Conservation (phyloP, 805 yeast genomes). For the Candida xyloterini region DNA sequence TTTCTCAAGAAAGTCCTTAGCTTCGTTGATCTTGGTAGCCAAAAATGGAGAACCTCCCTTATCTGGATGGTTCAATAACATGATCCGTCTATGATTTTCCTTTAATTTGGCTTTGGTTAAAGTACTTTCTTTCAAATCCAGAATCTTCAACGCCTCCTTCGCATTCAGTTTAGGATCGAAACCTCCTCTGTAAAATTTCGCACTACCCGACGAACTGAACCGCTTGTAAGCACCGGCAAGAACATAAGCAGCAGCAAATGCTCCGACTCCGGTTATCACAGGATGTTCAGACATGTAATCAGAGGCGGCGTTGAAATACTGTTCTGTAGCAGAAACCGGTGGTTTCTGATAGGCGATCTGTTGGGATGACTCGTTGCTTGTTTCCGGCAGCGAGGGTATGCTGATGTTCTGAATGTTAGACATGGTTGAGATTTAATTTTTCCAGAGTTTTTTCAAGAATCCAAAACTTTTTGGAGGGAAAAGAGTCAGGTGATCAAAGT, state of each 20-base stretch:
- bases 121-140: constrained; percentile 68
- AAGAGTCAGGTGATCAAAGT: constrained; percentile 3
- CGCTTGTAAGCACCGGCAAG: constrained; percentile 67
- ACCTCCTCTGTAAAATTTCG: constrained; percentile 78
- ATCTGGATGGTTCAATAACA: constrained; percentile 92
- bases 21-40: constrained; percentile 91
- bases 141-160: constrained; percentile 82
- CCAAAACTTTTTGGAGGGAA: not conserved
- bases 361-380: constrained; percentile 13
- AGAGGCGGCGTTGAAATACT: constrained; percentile 60
- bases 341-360: constrained; percentile 12
- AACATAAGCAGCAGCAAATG: constrained; percentile 58
- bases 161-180: constrained; percentile 90
- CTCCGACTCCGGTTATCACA: constrained; percentile 66
- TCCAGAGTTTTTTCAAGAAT: constrained; percentile 4
- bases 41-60: constrained; percentile 88
- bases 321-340: constrained; percentile 32
- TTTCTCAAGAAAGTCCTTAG: constrained; percentile 74
- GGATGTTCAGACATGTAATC: constrained; percentile 75
- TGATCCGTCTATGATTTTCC: constrained; percentile 76
- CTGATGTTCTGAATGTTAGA: constrained; percentile 40
- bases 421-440: constrained; percentile 12
- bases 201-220: constrained; percentile 60
- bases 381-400: constrained; percentile 49
- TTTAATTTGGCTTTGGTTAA: constrained; percentile 63